Base-by-base conservation (phyloP, 441 rosid genomes). In the Erodium trifolium region DNA sequence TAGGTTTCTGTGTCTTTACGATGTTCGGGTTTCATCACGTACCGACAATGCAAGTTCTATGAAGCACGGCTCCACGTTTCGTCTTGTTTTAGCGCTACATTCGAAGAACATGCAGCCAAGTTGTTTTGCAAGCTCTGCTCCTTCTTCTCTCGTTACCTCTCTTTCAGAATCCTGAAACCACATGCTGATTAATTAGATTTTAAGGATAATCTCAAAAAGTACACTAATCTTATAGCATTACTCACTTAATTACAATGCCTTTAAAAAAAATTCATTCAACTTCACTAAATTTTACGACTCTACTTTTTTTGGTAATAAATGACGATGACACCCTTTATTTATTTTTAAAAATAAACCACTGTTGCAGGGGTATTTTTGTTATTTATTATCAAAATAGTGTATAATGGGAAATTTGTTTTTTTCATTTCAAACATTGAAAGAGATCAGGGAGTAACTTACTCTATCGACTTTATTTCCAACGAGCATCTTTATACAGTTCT, bases 391-490 rank as follows among this genome's bases (percentile, higher is more conserved):
- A 23, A 23, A 23, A 23, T 23, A 23, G 27, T 0, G 27, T 23
- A 23, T 23, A 23, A 23, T 23, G 27, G 27, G 27, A 23, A 23
- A 23, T 23, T 23, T 23, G 27, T 23, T 23, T 23, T 23, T 23
- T 23, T 23, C 27, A 2, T 23, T 23, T 23, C 27, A 23, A 23
- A 23, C 27, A 23, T 23, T 23, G 27, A 23, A 23, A 23, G 27
- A 23, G 27, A 2, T 23, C 27, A 23, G 27, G 27, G 27, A 23
- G 27, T 23, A 74, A 78, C 90, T 82, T 77, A 86, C 93, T 79
- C 68, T 79, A 65, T 88, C 93, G 17, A 88, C 89, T 85, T 88
- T 88, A 70, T 88, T 88, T 17, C 93, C 93, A 27, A 88, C 93
- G 55, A 86, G 91, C 37, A 34, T 34, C 3, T 34, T 34, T 3